Evolutionary conservation across 2,329 filamentous ascomycete genomes (phyloP), one percentile per base, ranked within the genome.

Genomic region (Polychaeton citri): DNA sequence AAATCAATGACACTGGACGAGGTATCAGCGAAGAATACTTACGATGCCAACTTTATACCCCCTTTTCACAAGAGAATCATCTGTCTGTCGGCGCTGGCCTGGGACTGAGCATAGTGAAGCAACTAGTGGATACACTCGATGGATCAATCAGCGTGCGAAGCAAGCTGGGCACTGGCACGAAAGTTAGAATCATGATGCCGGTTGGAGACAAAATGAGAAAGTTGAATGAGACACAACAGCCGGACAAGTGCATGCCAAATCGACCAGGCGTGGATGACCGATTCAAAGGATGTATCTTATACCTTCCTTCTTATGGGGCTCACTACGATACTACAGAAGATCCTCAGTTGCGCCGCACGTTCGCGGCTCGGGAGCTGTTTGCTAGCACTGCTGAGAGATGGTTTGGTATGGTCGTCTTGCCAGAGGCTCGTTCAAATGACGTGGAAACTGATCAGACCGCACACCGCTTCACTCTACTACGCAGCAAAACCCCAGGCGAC

Each of bases 21-120:
- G 79, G 79, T 1, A 83, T 83, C 21, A 68, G 68, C 0, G 61
- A 71, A 5, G 71, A 79, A 7, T 83, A 74, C 43, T 56, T 81
- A 8, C 63, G 68, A 15, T 67, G 71, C 6, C 65, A 68, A 10
- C 54, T 81, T 0, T 83, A 76, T 48, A 72, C 68, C 0, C 73
- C 76, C 0, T 81, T 81, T 41, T 56, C 65, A 0, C 79, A 83
- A 42, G 79, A 82, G 46, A 67, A 80, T 33, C 55, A 62, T 0
- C 55, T 81, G 2, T 63, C 69, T 0, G 66, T 71, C 0, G 78
- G 79, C 0, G 72, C 72, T 0, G 78, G 79, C 0, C 60, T 83
- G 0, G 79, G 79, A 0, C 55, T 83, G 19, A 76, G 72, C 28
- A 71, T 83, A 6, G 77, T 82, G 54, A 64, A 50, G 43, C 55